Evolutionary conservation across 768 basidiomycete genomes (phyloP), one percentile per base, ranked within the genome.

Genomic region (Floccularia luteovirens): DNA sequence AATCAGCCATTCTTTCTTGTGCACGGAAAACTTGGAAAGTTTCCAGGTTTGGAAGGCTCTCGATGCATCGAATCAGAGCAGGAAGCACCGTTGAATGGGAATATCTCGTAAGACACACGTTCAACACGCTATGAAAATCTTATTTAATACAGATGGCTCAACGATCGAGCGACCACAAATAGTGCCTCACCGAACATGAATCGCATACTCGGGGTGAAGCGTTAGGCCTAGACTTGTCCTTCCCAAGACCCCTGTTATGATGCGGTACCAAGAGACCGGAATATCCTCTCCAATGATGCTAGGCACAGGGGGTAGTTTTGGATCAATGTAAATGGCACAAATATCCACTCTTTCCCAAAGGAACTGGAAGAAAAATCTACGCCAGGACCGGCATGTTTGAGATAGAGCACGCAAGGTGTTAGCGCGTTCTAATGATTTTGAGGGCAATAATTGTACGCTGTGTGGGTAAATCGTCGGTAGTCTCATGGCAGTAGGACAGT

Each of bases 271-370:
- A 8, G 32, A 34, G 20, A 40, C 21, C 19, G 40, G 12, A 11
- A 25, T 42, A 17, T 35, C 12, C 11, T 27, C 31, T 11, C 32
- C 36, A 13, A 37, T 23, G 20, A 23, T n/a, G 28, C n/a, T 34
- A 6, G 32, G 32, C 7, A 34, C 16, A 17, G 20, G n/a, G 16
- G 32, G 32, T 19, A 34, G 16, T 17, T 12, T 12, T 22, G 38
- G 39, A 14, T 22, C 14, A 5, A 36, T 41, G 25, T 46, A 46
- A 2, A 37, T 43, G 3, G 51, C 53, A 42, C 60, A 63, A 0
- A 52, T 56, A 31, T 63, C 56, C 20, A 64, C 45, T 7, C 54
- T 44, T 34, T 59, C 51, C 60, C 58, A 66, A 0, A 57, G 36
- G 32, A 58, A 38, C 1, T 56, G 56, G 2, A 60, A 46, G 32